These are phyloP conservation scores for Linanthus parryae DNA, from an alignment of 148 eudicot genomes.

Conservation along the genomic window DNA sequence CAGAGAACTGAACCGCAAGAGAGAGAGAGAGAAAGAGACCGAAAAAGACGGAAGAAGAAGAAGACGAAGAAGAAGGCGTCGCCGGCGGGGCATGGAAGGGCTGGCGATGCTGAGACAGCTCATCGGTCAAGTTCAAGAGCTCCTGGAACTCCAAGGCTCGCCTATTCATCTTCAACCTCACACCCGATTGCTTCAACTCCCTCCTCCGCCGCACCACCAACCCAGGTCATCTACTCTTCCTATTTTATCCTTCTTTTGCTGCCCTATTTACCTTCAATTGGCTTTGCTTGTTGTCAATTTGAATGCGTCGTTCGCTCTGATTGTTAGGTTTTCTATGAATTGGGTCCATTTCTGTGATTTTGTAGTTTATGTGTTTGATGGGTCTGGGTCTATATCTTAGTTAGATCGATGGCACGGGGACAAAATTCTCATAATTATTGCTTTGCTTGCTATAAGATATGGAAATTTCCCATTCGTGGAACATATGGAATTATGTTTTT, in stretches of 20 bases:
- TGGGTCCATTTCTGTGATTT: too few relatives aligned
- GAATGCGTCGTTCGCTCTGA: background rate
- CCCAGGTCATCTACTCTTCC: slow-evolving; percentile 21
- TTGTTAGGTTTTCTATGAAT: background rate
- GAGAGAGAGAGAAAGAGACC: slow-evolving; percentile 10
- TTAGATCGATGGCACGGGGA: too few relatives aligned
- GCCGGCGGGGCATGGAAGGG: slow-evolving; percentile 29
- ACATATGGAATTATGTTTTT: too few relatives aligned
- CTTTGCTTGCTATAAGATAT: too few relatives aligned
- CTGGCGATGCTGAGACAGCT: slow-evolving; percentile 66
- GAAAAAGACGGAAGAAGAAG: background rate
- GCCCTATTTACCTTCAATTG: background rate
- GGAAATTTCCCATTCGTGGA: too few relatives aligned
- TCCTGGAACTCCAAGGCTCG: slow-evolving; percentile 41
- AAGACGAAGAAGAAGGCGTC: slow-evolving; percentile 3
- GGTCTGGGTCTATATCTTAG: too few relatives aligned
- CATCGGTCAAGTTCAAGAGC: slow-evolving; percentile 55
- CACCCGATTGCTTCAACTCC: too few relatives aligned
- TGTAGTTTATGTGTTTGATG: too few relatives aligned
- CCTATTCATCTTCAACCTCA: too few relatives aligned
- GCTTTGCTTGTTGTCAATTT: background rate
- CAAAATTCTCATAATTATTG: too few relatives aligned
- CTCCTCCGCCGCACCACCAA: slow-evolving; percentile 16
- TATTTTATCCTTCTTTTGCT: background rate
- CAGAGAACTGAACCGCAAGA: background rate